These are phyloP conservation scores for Salvia hispanica DNA, from an alignment of 257 asterid species.

Conservation along the genomic window DNA sequence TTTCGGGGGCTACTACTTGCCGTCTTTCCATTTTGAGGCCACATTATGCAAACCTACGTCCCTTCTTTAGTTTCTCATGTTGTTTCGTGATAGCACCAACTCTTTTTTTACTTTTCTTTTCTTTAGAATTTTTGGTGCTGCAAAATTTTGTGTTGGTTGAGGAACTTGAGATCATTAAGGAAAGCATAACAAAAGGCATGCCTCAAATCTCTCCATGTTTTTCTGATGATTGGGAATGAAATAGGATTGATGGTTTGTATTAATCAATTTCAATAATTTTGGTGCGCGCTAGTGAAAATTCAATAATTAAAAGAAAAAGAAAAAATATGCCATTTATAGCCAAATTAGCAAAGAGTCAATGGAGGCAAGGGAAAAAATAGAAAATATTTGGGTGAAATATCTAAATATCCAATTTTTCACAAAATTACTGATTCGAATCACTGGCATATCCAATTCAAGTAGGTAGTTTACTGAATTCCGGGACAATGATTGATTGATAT, in stretches of 20 bases:
- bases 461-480: too few relatives aligned
- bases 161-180: conserved; percentile 25
- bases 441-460: too few relatives aligned
- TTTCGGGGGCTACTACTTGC: conserved; percentile 32
- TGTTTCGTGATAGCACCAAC: too few relatives aligned
- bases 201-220: conserved; percentile 38
- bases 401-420: too few relatives aligned
- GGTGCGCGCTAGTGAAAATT: not conserved
- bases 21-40: conserved; percentile 49
- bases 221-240: conserved; percentile 6
- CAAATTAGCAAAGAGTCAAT: not conserved
- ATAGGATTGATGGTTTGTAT: conserved; percentile 21
- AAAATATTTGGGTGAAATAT: not conserved
- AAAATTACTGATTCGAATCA: too few relatives aligned
- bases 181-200: conserved; percentile 32
- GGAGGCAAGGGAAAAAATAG: not conserved
- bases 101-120: not conserved
- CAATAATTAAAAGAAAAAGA: not conserved
- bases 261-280: not conserved
- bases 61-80: too few relatives aligned
- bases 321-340: not conserved
- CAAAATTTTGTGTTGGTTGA: conserved; percentile 28
- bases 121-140: conserved; percentile 5
- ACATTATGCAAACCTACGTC: conserved; percentile 46
- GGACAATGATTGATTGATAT: too few relatives aligned